A percentile compares a stretch with the other conserved stretches of the same genome.
phyloP scores from a whole-genome alignment of 805 yeast species.

The Priceomyces medius region DNA sequence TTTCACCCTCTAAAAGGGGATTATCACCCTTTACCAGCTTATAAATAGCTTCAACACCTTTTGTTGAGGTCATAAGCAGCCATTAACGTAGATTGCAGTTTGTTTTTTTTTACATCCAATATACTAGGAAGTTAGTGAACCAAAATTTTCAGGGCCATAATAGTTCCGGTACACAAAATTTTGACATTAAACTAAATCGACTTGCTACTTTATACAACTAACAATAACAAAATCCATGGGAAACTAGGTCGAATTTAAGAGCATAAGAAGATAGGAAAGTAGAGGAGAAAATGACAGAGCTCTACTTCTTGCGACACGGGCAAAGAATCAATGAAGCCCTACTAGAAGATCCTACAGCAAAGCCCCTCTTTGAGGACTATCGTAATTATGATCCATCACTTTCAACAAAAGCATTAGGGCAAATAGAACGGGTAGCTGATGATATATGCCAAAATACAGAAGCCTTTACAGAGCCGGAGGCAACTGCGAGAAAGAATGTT shows the following conservation, averaged over 20 bases:
- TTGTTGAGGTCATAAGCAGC: neutral
- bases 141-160: neutral
- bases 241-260: neutral
- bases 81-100: neutral
- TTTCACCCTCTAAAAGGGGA: neutral
- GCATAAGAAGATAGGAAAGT: neutral
- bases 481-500: constrained; percentile 26
- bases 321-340: constrained; percentile 39
- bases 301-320: constrained; percentile 45
- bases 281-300: constrained; percentile 31
- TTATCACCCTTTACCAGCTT: neutral
- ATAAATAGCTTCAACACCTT: neutral
- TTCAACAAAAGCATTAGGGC: constrained; percentile 25
- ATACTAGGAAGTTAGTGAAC: neutral
- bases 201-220: neutral
- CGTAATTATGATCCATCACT: constrained; percentile 39
- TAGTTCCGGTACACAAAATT: constrained; percentile 1
- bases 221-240: neutral
- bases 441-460: constrained; percentile 24
- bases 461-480: constrained; percentile 17
- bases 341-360: constrained; percentile 21
- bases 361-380: constrained; percentile 27
- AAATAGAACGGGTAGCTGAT: constrained; percentile 27
- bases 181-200: neutral
- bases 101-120: neutral